Base-by-base conservation (phyloP, 2,329 filamentous ascomycete genomes). In the Verticillium zaregamsianum region DNA sequence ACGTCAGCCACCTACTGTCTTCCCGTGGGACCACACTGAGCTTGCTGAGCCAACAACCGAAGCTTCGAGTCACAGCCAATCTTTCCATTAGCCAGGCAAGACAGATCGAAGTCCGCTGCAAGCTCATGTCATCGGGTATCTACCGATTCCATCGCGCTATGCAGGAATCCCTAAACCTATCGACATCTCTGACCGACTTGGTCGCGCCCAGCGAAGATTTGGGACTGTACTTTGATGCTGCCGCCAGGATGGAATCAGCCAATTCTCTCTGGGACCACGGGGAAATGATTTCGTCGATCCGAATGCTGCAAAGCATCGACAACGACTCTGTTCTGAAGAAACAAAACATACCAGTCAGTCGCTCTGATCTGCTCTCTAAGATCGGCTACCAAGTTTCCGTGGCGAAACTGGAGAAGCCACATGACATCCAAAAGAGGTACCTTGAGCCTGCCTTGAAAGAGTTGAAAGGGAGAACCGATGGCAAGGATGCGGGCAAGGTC, bases 241-340 rank as follows among this genome's bases (percentile, higher is more conserved):
- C 88, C 14, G 86, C 93, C 45, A 87, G 89, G 65, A 85, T 94
- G 60, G 95, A 98, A 73, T 86, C 91, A 8, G 93, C 96, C 12
- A 92, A 90, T 69, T 92, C 96, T 7, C 79, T 99, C 1, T 99
- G 95, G 94, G 92, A 96, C 65, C 90, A 97, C 71, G 93, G 93
- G 14, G 94, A 99, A 74, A 91, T 92, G 79, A 86, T 89, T 23
- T 87, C 91, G 0, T 97, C 95, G 0, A 97, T 99, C 63, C 85
- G 89, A 40, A 93, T 98, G 83, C 85, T 98, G 23, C 90, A 94
- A 69, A 84, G 86, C 54, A 82, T 97, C 12, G 84, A 90, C 60
- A 79, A 81, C 54, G 81, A 86, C 59, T 80, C 82, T 45, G 82
- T 86, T 32, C 74, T 91, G 2, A 85, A 85, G 60, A 86, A 84